Evolutionary conservation across 306 rosid genomes (phyloP).

Genomic region (Nissolia schottii): DNA sequence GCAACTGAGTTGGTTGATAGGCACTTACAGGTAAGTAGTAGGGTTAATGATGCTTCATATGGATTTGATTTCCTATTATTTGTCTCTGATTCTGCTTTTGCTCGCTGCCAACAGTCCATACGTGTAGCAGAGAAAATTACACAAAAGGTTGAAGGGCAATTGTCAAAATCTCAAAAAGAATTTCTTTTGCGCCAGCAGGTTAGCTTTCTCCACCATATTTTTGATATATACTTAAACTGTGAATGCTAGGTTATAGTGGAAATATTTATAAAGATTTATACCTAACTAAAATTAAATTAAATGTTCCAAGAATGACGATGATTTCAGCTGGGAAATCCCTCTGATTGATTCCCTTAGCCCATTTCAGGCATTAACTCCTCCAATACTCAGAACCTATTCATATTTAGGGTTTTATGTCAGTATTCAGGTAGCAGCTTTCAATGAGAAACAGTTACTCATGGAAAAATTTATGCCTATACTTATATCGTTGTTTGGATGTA

Average conservation of each 20-base stretch:
- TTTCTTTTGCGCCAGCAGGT: conserved; percentile 99
- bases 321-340: conserved; percentile 20
- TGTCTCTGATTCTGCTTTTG: conserved; percentile 29
- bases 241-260: background rate
- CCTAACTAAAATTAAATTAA: background rate
- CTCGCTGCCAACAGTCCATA: conserved; percentile 67
- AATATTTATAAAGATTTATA: background rate
- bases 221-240: conserved; percentile 8
- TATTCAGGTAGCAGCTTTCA: too few relatives aligned
- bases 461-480: conserved; percentile 16
- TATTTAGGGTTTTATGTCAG: background rate
- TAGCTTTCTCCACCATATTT: conserved; percentile 26
- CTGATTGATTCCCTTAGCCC: background rate
- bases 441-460: conserved; percentile 3
- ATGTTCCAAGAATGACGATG: conserved; percentile 3
- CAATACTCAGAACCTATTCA: background rate
- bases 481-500: conserved; percentile 5
- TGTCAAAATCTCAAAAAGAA: conserved; percentile 97
- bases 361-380: conserved; percentile 3
- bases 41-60: conserved; percentile 12
- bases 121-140: conserved; percentile 99
- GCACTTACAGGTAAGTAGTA: conserved; percentile 77
- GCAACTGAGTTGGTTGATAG: conserved; percentile 95
- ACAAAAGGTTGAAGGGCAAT: conserved; percentile 96
- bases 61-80: conserved; percentile 19